phyloP scores from a whole-genome alignment of 176 grass and related monocot species.

The Urochloa ruziziensis region DNA sequence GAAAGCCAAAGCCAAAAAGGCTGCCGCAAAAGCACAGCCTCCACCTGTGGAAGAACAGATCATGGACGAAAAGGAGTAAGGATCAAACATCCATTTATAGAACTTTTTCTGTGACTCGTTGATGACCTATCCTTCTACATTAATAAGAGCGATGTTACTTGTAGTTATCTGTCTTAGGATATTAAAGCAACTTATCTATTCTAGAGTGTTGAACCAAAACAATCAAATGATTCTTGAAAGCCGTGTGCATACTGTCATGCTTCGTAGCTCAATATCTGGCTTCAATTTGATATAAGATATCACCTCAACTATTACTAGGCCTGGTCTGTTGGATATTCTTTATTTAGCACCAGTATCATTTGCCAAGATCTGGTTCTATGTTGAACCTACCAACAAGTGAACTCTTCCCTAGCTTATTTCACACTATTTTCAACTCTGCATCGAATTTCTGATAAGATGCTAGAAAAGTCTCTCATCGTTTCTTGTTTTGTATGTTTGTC shows the following conservation, averaged over 20 bases:
- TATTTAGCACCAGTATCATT: not conserved
- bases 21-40: conserved; percentile 55
- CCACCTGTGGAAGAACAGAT: conserved; percentile 76
- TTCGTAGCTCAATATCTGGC: not conserved
- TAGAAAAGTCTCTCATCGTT: not conserved
- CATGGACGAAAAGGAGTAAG: conserved; percentile 93
- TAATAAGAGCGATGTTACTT: not conserved
- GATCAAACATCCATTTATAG: not conserved
- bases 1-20: conserved; percentile 66
- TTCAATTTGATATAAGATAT: not conserved
- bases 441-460: conserved; percentile 5
- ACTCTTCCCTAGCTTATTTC: conserved; percentile 6
- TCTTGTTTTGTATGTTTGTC: not conserved
- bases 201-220: not conserved
- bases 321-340: not conserved
- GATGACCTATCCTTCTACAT: not conserved
- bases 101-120: not conserved
- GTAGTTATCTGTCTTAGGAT: not conserved
- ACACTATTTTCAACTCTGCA: not conserved
- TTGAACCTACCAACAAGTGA: not conserved
- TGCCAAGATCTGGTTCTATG: not conserved
- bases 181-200: not conserved
- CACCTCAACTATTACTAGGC: not conserved
- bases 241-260: not conserved
- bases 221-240: not conserved